Base-by-base conservation (phyloP, 352 stramenopile species). In the Globisporangium orthogonon region DNA sequence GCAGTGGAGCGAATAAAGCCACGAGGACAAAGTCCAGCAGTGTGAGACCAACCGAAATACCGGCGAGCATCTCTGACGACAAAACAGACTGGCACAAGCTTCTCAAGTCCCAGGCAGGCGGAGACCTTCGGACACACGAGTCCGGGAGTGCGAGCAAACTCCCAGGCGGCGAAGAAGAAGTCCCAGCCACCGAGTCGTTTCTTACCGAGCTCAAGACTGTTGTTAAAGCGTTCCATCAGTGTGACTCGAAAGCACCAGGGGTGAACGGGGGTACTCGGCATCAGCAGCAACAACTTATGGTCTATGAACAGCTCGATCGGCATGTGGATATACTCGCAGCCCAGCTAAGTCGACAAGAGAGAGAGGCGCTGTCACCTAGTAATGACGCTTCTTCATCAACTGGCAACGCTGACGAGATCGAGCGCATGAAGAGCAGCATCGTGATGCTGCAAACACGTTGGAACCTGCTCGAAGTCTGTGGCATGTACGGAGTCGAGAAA, bases 31-130 rank as follows among this genome's bases (percentile, higher is more conserved):
- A 54, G 35, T 70, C 59, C n/a, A 83, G 56, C 50, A 86, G 75
- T 17, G 63, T 81, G 11, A 61, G 72, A 14, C 75, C 78, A 0
- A 83, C 66, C 0, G 75, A 86, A 29, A 54, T 64, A 7, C 78
- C 72, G 1, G 58, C 71, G 23, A 78, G 62, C 35, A 86, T 86
- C 60, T 78, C 75, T 15, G 78, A 88, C 30, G 78, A 88, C 28
- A 65, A 65, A 4, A 88, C 78, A 1, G 78, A 88, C 56, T 88
- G 78, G 78, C 66, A 65, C 41, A 88, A 88, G 33, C 50, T 86
- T 40, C 68, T 88, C 13, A 88, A 88, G 51, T 60, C 73, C 2
- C 52, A 30, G 44, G 52, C 56, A 2, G 51, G 45, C 43, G 39
- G 56, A 37, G 9, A 11, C 9, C 49, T 58, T 4, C n/a, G 33